These are phyloP conservation scores for Anacardium occidentale DNA, from an alignment of 345 rosid species.

Conservation along the genomic window DNA sequence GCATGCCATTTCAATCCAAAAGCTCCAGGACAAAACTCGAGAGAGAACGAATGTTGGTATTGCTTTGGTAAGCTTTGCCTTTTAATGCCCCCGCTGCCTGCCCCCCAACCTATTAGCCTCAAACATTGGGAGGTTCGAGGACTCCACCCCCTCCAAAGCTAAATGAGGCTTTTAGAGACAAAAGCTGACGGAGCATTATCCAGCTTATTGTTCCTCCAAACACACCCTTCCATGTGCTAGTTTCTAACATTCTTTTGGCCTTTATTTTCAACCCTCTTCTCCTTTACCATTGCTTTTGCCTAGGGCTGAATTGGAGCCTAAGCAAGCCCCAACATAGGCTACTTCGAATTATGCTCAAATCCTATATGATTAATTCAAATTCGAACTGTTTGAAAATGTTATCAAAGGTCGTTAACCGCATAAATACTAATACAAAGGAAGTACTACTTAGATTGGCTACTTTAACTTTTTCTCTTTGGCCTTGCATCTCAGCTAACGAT, in stretches of 20 bases:
- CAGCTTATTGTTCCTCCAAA: constrained; percentile 64
- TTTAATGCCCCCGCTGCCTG: constrained; percentile 15
- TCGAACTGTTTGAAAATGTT: no score
- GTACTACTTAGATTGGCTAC: constrained; percentile 54
- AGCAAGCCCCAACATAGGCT: no score
- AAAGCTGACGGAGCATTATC: constrained; percentile 20
- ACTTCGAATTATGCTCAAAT: no score
- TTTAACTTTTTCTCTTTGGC: constrained; percentile 56
- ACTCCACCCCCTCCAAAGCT: constrained; percentile 50
- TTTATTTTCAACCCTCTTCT: constrained; percentile 38
- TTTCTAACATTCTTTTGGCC: constrained; percentile 55
- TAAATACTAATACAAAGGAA: no score
- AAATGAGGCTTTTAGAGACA: constrained; percentile 21
- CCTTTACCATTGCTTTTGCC: constrained; percentile 37
- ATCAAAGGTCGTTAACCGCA: no score
- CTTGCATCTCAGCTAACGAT: constrained; percentile 54
- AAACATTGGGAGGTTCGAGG: constrained; percentile 28
- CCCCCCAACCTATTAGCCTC: constrained; percentile 9
- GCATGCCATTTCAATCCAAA: constrained; percentile 78
- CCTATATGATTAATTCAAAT: no score
- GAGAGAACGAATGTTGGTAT: not conserved
- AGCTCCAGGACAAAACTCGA: constrained; percentile 49
- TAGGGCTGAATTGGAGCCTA: no score
- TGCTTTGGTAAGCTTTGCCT: constrained; percentile 38
- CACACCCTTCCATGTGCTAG: constrained; percentile 77